Base-by-base conservation (phyloP, 208 protist genomes). In the Crithidia thermophila region DNA sequence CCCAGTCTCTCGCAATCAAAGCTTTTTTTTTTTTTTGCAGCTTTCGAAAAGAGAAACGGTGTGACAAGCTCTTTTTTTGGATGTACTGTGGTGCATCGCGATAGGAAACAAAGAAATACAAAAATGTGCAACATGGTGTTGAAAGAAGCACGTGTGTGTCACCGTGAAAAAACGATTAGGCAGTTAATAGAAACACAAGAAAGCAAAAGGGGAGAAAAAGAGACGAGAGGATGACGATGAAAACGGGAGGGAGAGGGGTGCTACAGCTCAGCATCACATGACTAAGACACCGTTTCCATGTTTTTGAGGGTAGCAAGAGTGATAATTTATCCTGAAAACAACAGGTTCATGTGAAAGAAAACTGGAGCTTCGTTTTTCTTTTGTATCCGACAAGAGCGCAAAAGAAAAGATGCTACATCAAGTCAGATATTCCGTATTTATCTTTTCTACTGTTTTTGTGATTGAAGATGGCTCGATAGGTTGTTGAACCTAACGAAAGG, bases 381-480 rank as follows among this genome's bases (percentile, higher is more conserved):
- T n/a, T n/a, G n/a, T n/a, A n/a, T n/a, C 50, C 30, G 43, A 65
- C 9, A 56, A 56, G 21, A 65, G 33, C 14, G 34, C 8, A 62
- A 62, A 46, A 62, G 30, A 23, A 21, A 9, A 37, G 11, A 39
- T 57, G 10, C 9, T 57, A 30, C 14, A 39, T 7, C 25, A 34
- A 51, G 27, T 21, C 10, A 45, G 36, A 62, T 46, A 33, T 46
- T 10, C 16, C 39, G 37, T 20, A 23, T 60, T 45, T 60, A 37
- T 60, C 51, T 64, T 50, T 50, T 67, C 11, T 71, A 21, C 30
- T 39, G 20, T 59, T 18, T 33, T 18, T 67, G 53, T 74, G n/a
- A n/a, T n/a, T n/a, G n/a, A n/a, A n/a, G n/a, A n/a, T n/a, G n/a
- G n/a, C n/a, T n/a, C n/a, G n/a, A n/a, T n/a, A n/a, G n/a, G n/a